Evolutionary conservation across 495 filamentous ascomycete genomes (phyloP), one percentile per base, ranked within the genome.

Genomic region (Lasiosphaeriaceae sp.): DNA sequence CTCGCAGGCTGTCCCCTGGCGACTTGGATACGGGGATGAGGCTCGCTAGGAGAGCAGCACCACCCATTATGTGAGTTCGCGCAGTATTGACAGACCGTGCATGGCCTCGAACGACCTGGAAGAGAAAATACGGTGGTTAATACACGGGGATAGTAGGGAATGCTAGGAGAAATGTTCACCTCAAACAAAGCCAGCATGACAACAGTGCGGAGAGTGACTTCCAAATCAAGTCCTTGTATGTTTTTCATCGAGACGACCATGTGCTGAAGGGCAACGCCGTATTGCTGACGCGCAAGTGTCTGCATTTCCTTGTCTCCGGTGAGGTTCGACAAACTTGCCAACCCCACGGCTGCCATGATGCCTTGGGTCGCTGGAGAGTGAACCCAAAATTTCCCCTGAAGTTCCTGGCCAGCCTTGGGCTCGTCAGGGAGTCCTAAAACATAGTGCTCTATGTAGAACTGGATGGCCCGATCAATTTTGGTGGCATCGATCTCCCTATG

Each of bases 141-240:
- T 54, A 12, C 39, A 43, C n/a, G n/a, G n/a, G 12, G 46, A 35
- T 44, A 29, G 19, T 9, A 16, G 47, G 14, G 39, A 34, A 1
- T 19, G 1, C 6, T 12, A 16, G 12, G n/a, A n/a, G n/a, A n/a
- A n/a, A n/a, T 51, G 5, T 21, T 52, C 65, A 78, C 76, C 68
- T 79, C 77, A 46, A 76, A 79, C 62, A 78, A 63, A 8, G 75
- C 75, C 47, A 79, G 69, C 50, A 75, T 68, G 20, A 79, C 70
- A 8, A 77, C 66, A 8, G 62, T 58, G 16, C 72, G 66, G n/a
- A 75, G 9, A 7, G 67, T 48, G 31, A 69, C 50, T 23, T 67
- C 60, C 17, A 75, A 14, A 20, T 70, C 62, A 2, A 66, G 43
- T 11, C 57, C 56, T 0, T 62, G 43, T 39, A 65, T 50, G 22